These are phyloP conservation scores for Xylaria acuta DNA, from an alignment of 495 filamentous ascomycete genomes.

Conservation along the genomic window DNA sequence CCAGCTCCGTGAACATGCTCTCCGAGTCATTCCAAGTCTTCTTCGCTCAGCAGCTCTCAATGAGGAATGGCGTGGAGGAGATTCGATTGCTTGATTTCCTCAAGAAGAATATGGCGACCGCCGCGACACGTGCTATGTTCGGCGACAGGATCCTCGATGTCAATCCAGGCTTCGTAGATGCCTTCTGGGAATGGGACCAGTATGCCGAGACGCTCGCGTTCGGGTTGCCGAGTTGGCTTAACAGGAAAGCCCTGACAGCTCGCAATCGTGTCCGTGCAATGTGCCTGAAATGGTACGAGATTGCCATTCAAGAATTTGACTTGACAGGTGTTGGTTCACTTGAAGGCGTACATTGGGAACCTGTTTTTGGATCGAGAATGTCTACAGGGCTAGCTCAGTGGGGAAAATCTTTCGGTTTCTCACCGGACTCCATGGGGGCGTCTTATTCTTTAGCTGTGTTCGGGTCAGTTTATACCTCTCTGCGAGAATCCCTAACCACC, in stretches of 20 bases:
- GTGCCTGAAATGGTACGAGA: constrained; percentile 17
- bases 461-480: constrained; percentile 14
- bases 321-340: constrained; percentile 17
- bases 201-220: constrained; percentile 22
- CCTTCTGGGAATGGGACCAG: constrained; percentile 36
- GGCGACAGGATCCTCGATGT: constrained; percentile 18
- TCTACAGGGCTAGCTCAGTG: constrained; percentile 24
- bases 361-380: constrained; percentile 32
- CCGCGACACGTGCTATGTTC: background rate
- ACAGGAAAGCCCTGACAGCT: constrained; percentile 56
- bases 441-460: constrained; percentile 10
- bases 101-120: no score
- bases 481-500: background rate
- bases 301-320: constrained; percentile 9
- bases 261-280: constrained; percentile 26
- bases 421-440: constrained; percentile 11
- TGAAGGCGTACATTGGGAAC: constrained; percentile 40
- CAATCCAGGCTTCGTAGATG: constrained; percentile 30
- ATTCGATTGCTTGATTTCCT: no score
- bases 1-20: no score
- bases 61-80: no score
- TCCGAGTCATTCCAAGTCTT: no score
- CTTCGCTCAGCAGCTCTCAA: no score
- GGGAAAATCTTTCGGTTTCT: constrained; percentile 26
- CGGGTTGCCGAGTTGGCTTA: constrained; percentile 57